Base-by-base conservation (phyloP, 805 yeast genomes). In the Lipomyces lipofer region DNA sequence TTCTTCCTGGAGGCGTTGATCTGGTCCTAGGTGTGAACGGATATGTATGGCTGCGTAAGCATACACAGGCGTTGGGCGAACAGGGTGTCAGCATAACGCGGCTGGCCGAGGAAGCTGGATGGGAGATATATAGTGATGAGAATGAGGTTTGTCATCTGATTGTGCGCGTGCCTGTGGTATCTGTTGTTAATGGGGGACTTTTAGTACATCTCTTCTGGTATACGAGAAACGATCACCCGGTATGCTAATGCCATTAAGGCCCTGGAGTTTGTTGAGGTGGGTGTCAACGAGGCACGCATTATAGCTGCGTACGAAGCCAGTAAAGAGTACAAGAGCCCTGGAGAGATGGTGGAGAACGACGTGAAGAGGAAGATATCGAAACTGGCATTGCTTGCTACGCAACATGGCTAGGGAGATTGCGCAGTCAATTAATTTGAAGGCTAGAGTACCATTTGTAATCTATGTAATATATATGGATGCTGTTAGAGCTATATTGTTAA, bases 1-100 rank as follows among this genome's bases (percentile, higher is more conserved):
- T 81, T 54, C 75, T 94, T n/a, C 96, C 97, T 0, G 98, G 97
- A n/a, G 88, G 87, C 64, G 88, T 94, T 30, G 89, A 91, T 63
- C 78, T 86, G 45, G 89, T 94, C 46, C 73, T 95, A 40, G 99
- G 99, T 29, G 95, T 92, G 8, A 94, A 95, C 69, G 99, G 99
- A 3, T 92, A 79, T 67, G 80, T 94, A 43, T 94, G 99, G 99
- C 73, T 94, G 48, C 82, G 88, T 66, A 88, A 88, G 67, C 67
- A 64, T 36, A 47, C 55, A 2, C 45, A 43, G 13, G 43, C 47
- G 24, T 44, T 66, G 2, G 42, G 36, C 15, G 54, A n/a, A 15
- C 22, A 12, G 4, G 67, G 63, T 28, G 60, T 62, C 29, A 63
- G 64, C 40, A 87, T 92, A 49, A 90, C 97, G 10, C 78, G 96